Evolutionary conservation across 1,284 basidiomycete genomes (phyloP).

Genomic region (Sparassis latifolia): DNA sequence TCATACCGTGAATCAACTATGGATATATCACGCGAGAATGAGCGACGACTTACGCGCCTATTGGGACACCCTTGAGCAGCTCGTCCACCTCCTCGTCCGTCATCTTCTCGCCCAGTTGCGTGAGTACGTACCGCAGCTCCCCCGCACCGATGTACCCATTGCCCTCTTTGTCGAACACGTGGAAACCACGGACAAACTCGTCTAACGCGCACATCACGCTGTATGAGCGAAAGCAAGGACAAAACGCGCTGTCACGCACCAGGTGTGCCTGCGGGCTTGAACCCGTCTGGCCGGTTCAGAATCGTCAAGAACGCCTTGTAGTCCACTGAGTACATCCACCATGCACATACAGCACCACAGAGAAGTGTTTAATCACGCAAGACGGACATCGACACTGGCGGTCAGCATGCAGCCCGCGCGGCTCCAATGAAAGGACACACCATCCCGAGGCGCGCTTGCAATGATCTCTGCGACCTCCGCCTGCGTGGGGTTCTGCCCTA

Average conservation of each 20-base stretch:
- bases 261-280: slow-evolving; percentile 92
- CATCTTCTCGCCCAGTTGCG: slow-evolving; percentile 97
- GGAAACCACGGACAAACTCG: slow-evolving; percentile 98
- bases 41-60: slow-evolving; percentile 64
- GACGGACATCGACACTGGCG: background rate
- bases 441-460: slow-evolving; percentile 66
- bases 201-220: slow-evolving; percentile 41
- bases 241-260: slow-evolving; percentile 42
- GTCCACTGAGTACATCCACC: slow-evolving; percentile 51
- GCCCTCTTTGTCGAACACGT: slow-evolving; percentile 91
- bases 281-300: slow-evolving; percentile 92
- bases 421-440: slow-evolving; percentile 34
- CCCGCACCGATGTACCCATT: slow-evolving; percentile 82
- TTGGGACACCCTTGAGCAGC: slow-evolving; percentile 89
- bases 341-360: background rate
- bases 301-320: slow-evolving; percentile 89
- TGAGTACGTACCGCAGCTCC: slow-evolving; percentile 89
- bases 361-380: background rate
- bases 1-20: background rate
- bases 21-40: background rate
- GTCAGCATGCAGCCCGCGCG: background rate
- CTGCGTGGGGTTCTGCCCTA: slow-evolving; percentile 98
- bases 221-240: background rate
- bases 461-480: slow-evolving; percentile 89
- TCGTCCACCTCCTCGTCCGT: slow-evolving; percentile 97